phyloP scores from a whole-genome alignment of 352 stramenopile species.

The Globisporangium sylvaticum region DNA sequence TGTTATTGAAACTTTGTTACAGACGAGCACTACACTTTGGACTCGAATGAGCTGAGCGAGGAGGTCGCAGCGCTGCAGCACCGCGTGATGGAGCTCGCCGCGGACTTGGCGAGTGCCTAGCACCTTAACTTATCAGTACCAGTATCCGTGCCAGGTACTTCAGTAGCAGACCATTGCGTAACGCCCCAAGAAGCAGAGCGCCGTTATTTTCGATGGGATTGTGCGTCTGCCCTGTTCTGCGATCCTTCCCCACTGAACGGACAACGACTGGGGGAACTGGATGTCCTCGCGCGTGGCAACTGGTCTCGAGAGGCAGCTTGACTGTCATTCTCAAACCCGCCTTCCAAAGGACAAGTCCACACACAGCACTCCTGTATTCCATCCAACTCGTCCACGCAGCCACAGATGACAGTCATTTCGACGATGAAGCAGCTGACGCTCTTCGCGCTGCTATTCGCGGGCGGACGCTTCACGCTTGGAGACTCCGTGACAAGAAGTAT shows the following conservation, averaged over 20 bases:
- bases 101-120: conserved; percentile 45
- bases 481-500: neutral
- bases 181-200: neutral
- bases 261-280: neutral
- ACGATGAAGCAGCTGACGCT: neutral
- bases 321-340: neutral
- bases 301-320: neutral
- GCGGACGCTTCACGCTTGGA: neutral
- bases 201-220: neutral
- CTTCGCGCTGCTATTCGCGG: neutral
- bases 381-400: neutral
- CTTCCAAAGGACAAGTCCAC: neutral
- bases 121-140: conserved; percentile 1
- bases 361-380: neutral
- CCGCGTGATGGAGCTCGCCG: conserved; percentile 58
- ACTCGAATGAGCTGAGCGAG: conserved; percentile 55
- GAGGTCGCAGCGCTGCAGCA: conserved; percentile 59
- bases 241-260: neutral
- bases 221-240: neutral
- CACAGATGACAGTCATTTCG: neutral
- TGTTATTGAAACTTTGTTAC: neutral
- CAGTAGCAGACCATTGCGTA: neutral
- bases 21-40: conserved; percentile 52
- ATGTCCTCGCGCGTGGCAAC: neutral
- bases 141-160: too few relatives aligned